Base-by-base conservation (phyloP, 768 basidiomycete genomes). In the Porpolomopsis calyptriformis region DNA sequence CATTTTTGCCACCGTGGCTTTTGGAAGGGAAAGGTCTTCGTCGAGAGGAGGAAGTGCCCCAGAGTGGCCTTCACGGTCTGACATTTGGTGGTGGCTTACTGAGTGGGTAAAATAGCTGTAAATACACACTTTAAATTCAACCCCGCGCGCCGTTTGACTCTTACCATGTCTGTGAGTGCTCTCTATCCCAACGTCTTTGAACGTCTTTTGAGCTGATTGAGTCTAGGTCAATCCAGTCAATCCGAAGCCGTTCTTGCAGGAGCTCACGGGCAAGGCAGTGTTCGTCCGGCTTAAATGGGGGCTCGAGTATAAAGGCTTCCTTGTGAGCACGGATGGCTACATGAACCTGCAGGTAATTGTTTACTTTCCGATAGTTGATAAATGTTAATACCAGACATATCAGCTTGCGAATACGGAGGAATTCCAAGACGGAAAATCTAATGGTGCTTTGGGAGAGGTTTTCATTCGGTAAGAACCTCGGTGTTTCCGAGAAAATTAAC, bases 341-440 rank as follows among this genome's bases (percentile, higher is more conserved):
- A 98, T 98, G 96, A 99, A 99, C 64, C 78, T 99, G 39, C 96
- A 99, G 74, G 94, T 89, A 56, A 49, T 26, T 42, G 45, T 9
- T 16, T 43, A 31, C 23, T 47, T 43, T 38, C 29, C 31, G 25
- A 47, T 20, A 3, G 31, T 41, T 24, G 10, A 26, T n/a, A 41
- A 29, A 27, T 20, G 42, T 44, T 23, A 45, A 46, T 43, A 16
- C 3, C 24, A 4, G n/a, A 2, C 26, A 14, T 26, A 4, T 33
- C 12, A 99, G 94, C 74, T 99, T 43, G 94, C 93, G n/a, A 98
- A 98, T 64, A 93, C 96, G 2, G 96, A 98, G 64, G 96, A 99
- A 63, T 94, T 85, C 56, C 92, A 97, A 63, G 88, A 96, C 55
- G 94, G 92, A 19, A 78, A 88, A 64, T 93, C 90, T 6, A 96